Evolutionary conservation across 768 basidiomycete genomes (phyloP), one percentile per base, ranked within the genome.

Genomic region (Agaricus bisporus): DNA sequence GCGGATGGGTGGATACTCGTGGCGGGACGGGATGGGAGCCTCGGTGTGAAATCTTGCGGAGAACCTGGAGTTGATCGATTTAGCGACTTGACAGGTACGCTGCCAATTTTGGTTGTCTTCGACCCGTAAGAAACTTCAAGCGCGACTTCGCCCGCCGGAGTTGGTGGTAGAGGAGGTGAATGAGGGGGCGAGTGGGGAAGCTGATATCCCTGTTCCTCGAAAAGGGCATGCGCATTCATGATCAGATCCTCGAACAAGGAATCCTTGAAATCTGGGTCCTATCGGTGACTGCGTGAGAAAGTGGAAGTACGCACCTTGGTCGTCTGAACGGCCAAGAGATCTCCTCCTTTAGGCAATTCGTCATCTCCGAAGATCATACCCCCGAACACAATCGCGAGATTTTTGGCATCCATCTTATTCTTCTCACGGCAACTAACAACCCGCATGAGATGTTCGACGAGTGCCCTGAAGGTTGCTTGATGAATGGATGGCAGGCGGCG

Each of bases 331-430:
- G 73, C 86, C 18, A 95, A 70, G 15, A 94, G 74, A 63, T 93
- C 89, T 0, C 79, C 82, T 36, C 75, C 81, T 64, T 88, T 88
- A 3, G 88, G 85, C 53, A 92, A 76, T 57, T 95, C 91, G 57
- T 97, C 93, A 66, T 95, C 91, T 5, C 93, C 93, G 59, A 97
- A 94, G 44, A 97, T 81, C 20, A 92, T 91, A 8, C 83, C 76
- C 17, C 88, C 87, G 70, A 95, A 95, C 3, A 94, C 85, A 44
- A 97, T 94, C 3, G 92, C 90, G 20, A 97, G 73, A 63, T 95
- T 97, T 73, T 86, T 92, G 3, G 85, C 75, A 61, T 93, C 94
- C 94, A 97, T 97, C 69, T 95, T 95, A 65, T 95, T 97, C 64
- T 79, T 83, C 25, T 85, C 82, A 18, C 76, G 74, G 35, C 74